Evolutionary conservation across 176 grass and related monocot species (phyloP).

Genomic region (Oryza longistaminata): DNA sequence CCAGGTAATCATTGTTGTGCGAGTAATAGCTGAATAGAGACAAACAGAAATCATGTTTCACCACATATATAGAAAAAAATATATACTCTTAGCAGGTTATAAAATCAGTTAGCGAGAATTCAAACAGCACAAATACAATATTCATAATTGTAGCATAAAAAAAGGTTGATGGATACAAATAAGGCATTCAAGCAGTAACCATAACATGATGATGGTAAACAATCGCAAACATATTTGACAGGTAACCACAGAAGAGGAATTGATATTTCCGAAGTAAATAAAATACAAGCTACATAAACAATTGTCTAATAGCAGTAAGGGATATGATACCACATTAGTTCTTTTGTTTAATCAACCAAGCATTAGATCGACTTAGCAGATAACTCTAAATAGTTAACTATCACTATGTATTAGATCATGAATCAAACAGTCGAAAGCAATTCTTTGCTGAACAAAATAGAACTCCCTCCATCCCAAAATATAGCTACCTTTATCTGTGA

Average conservation of each 20-base stretch:
- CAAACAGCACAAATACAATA: not conserved
- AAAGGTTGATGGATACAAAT: not conserved
- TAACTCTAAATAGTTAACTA: not conserved
- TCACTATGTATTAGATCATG: not conserved
- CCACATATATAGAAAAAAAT: not conserved
- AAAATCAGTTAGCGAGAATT: constrained; percentile 3
- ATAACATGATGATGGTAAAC: not conserved
- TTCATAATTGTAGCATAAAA: not conserved
- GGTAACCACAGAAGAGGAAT: not conserved
- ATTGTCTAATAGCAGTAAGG: not conserved
- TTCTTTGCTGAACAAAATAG: not conserved
- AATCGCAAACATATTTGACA: not conserved
- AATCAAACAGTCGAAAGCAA: not conserved
- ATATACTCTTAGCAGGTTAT: not conserved
- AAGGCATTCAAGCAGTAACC: not conserved
- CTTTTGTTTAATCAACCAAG: not conserved
- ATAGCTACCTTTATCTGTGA: no score
- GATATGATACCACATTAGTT: not conserved
- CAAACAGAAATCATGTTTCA: not conserved
- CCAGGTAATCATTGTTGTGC: constrained; percentile 90
- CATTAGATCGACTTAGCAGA: not conserved
- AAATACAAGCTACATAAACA: not conserved
- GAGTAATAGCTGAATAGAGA: constrained; percentile 64
- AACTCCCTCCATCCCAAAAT: no score
- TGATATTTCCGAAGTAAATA: not conserved